Evolutionary conservation across 495 filamentous ascomycete species (phyloP), one percentile per base, ranked within the genome.

Genomic region (Articulospora tetracladia): DNA sequence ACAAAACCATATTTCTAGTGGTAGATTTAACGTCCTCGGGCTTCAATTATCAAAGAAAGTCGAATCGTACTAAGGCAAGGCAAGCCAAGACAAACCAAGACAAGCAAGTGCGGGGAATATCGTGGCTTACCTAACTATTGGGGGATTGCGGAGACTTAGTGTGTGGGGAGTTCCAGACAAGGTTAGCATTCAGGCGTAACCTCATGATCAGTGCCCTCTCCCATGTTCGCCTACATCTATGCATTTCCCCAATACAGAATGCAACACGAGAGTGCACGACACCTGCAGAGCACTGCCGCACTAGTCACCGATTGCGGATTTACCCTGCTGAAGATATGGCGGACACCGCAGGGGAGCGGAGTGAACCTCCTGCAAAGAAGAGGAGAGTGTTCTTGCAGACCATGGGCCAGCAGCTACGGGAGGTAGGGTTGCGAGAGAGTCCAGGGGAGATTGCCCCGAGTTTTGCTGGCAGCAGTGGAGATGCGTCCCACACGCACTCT

Each of bases 341-440:
- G 10, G 10, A 39, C 4, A 51, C 15, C 15, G 26, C 23, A 25
- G 25, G 23, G 13, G n/a, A 51, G 15, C 19, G 48, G 3, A 36
- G 17, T 27, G 52, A 36, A 20, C 52, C 52, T 28, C 52, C 52
- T 36, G 30, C 27, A 3, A 55, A 55, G 27, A 55, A 27, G 27
- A 55, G 52, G 52, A 25, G 52, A 32, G 52, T 55, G 17, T 55
- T 55, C 22, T 19, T 55, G 27, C 52, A 55, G 52, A 55, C 52
- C 22, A 55, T 55, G 52, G 52, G 52, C 17, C 52, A 55, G 17
- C 52, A 55, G 22, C 27, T 55, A 19, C 52, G 52, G 2, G 52
- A 55, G 7, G 17, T 55, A 17, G 52, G 52, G 17, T 13, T 22
- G 19, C 30, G 19, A 34, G 25, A 27, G 7, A 12, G 52, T 1